Base-by-base conservation (phyloP, 108 stramenopile species). In the Pseudonitzschia pungens region DNA sequence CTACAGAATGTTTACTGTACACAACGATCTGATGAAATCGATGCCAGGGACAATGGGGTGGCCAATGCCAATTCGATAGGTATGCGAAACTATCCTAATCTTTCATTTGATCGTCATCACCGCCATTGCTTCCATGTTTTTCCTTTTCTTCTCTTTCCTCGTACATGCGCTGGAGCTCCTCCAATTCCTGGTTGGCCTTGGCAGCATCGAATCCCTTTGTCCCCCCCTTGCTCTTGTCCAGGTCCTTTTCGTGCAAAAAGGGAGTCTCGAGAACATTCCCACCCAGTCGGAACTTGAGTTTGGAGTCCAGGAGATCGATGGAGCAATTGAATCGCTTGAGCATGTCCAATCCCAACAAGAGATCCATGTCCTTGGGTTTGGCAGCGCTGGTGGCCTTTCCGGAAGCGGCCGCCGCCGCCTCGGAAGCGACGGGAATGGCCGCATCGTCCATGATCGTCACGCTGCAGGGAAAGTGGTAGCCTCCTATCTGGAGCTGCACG, bases 301-400 rank as follows among this genome's bases (percentile, higher is more conserved):
- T 75, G 71, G 89, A 87, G 55, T 73, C 70, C 28, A 69, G 73
- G 66, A 99, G 83, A 83, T 99, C 96, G 68, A 99, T 96, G 51
- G 50, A 69, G 78, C 96, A 96, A 18, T 87, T 88, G 83, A 97
- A 96, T 20, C 97, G 84, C 73, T 89, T 95, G 48, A 98, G 81
- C 96, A 97, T 97, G 83, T 99, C 98, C 60, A 99, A 82, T 31
- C 98, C 98, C 32, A 98, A 86, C 28, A 99, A 73, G 62, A 98
- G 92, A 59, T 98, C 97, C 84, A 99, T 96, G 74, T 96, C 95
- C 59, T 91, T 88, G 32, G 89, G 84, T 21, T 71, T 75, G 29
- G 70, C 58, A 11, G 45, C 14, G 14, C 36, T 36, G 4, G 6
- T 2, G 4, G 2, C 36, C 2, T 36, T 36, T n/a, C 9, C 42